A percentile compares a stretch with the other conserved stretches of the same genome.
phyloP scores from a whole-genome alignment of 2,329 filamentous ascomycete genomes.

The Coniochaeta sp. region DNA sequence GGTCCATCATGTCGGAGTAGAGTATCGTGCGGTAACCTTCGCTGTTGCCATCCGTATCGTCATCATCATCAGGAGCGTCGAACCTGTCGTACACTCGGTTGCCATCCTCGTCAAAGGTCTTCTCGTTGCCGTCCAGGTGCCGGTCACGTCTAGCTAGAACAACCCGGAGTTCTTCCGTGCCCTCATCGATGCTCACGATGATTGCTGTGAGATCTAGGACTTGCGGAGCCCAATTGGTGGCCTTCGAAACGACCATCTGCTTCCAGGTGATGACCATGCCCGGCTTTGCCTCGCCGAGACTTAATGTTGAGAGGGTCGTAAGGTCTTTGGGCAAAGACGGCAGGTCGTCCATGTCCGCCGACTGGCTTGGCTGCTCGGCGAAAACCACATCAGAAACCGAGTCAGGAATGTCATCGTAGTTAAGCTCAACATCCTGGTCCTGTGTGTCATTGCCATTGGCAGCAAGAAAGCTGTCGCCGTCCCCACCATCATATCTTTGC shows the following conservation, averaged over 20 bases:
- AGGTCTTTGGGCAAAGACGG: conserved; percentile 53
- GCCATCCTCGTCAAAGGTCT: conserved; percentile 56
- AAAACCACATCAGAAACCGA: conserved; percentile 19
- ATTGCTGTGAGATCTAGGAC: conserved; percentile 58
- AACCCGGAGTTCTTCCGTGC: conserved; percentile 45
- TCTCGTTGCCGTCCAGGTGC: conserved; percentile 44
- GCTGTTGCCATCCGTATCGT: conserved; percentile 34
- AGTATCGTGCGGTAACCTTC: conserved; percentile 53
- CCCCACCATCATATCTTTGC: conserved; percentile 28
- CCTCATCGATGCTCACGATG: conserved; percentile 47
- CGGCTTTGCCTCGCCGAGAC: conserved; percentile 35
- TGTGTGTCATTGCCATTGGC: conserved; percentile 13
- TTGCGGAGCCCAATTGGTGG: conserved; percentile 59
- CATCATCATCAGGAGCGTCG: conserved; percentile 60
- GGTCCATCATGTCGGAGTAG: conserved; percentile 59
- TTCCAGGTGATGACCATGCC: conserved; percentile 67
- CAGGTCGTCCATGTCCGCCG: conserved; percentile 50
- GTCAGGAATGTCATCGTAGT: conserved; percentile 29
- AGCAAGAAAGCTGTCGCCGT: conserved; percentile 29
- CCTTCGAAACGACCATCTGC: conserved; percentile 50
- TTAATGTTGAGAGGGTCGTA: conserved; percentile 42
- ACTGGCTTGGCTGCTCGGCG: conserved; percentile 30
- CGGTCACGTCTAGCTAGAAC: conserved; percentile 64
- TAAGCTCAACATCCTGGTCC: conserved; percentile 29
- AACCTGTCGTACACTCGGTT: conserved; percentile 70